Evolutionary conservation across 768 basidiomycete species (phyloP), one percentile per base, ranked within the genome.

Genomic region (Boletus barrowsii): DNA sequence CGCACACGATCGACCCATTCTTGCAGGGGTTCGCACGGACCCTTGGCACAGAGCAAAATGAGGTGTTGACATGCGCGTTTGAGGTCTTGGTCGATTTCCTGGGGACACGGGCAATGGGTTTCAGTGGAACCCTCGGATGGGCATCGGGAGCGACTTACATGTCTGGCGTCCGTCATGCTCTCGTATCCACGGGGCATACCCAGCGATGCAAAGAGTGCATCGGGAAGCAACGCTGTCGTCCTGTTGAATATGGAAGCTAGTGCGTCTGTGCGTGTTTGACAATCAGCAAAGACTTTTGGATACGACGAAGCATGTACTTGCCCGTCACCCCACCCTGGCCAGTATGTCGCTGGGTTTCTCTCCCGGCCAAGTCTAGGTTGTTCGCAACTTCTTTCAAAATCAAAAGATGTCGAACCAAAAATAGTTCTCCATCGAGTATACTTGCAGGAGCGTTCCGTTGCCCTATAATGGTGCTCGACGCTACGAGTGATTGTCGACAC

Each of bases 311-410:
- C 11, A 39, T 14, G 37, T 35, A 14, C 14, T 39, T 52, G 86
- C 86, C 87, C 47, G 83, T 83, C 29, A 90, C 77, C 32, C 83
- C 82, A 39, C 76, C 75, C 53, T 76, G 72, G 32, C 79, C 76
- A 41, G 69, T 63, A 47, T 66, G 73, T 22, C 59, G 72, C 61
- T 76, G 81, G 13, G 72, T 66, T 32, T 80, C 79, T 54, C 73
- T 75, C 46, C 76, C 76, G 11, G 73, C 80, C 29, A 90, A 70
- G 55, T 90, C 91, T 35, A 93, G 73, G 60, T 85, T 88, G 40
- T 84, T 78, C 9, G 88, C 79, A 59, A 97, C 84, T 72, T 99
- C 97, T 68, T 97, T 98, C 55, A 98, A 69, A 32, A 98, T 87
- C 47, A 98, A 73, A 20, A 98, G 69, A 72, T 99, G 95, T 41